phyloP scores from a whole-genome alignment of 768 basidiomycete species.

The Mycena rosella region DNA sequence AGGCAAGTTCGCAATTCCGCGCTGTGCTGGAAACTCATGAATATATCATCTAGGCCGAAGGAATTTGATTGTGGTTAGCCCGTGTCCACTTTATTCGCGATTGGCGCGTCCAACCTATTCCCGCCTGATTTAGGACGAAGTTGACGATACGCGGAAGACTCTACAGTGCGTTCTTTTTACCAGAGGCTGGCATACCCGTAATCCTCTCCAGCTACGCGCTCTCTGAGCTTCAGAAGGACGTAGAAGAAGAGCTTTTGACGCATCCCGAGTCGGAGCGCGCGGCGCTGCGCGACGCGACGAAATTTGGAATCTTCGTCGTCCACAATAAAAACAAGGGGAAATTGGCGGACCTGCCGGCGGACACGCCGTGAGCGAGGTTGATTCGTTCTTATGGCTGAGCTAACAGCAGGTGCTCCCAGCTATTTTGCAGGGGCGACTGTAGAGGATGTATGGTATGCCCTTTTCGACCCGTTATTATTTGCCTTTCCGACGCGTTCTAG shows the following conservation, averaged over 20 bases:
- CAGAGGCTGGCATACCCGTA: neutral
- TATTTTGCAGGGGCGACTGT: conserved; percentile 90
- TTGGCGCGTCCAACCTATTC: neutral
- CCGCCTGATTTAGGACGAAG: conserved; percentile 71
- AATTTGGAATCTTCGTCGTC: conserved; percentile 94
- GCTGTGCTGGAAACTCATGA: conserved; percentile 15
- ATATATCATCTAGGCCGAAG: conserved; percentile 6
- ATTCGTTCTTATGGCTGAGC: conserved; percentile 8
- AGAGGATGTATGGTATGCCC: conserved; percentile 74
- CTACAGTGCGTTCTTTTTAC: conserved; percentile 69
- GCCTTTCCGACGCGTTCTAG: conserved; percentile 50
- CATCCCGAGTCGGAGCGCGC: conserved; percentile 82
- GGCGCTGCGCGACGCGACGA: conserved; percentile 71
- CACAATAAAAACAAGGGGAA: conserved; percentile 95
- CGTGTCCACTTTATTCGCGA: neutral
- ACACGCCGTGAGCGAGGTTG: conserved; percentile 65
- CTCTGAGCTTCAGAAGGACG: conserved; percentile 90
- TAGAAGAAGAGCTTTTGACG: conserved; percentile 74
- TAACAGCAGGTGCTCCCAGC: conserved; percentile 44
- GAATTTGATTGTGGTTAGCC: conserved; percentile 35
- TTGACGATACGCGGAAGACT: conserved; percentile 91
- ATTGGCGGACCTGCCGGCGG: conserved; percentile 76
- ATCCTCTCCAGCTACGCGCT: conserved; percentile 80
- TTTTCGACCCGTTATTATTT: conserved; percentile 8
- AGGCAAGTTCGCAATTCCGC: conserved; percentile 59